phyloP scores from a whole-genome alignment of 1,284 basidiomycete genomes.

The Ceraceosorus guamensis region DNA sequence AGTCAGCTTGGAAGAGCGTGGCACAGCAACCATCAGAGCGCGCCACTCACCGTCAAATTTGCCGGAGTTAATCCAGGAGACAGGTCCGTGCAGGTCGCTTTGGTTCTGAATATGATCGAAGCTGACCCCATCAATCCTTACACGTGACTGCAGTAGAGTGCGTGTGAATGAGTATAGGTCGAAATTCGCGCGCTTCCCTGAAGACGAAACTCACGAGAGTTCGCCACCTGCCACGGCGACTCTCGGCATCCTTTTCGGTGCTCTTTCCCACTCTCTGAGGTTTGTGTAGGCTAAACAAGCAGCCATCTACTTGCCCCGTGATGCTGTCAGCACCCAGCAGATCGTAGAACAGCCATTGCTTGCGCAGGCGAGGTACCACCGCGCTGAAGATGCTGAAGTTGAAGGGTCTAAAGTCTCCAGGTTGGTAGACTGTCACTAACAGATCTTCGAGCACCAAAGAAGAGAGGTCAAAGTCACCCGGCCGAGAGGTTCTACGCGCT shows the following conservation, averaged over 20 bases:
- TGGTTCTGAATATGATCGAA: conserved; percentile 91
- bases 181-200: not conserved
- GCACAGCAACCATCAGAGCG: not conserved
- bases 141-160: conserved; percentile 59
- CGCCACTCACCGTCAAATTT: conserved; percentile 63
- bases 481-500: conserved; percentile 66
- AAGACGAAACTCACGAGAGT: conserved; percentile 64
- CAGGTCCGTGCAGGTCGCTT: conserved; percentile 65
- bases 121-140: conserved; percentile 92
- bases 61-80: conserved; percentile 93
- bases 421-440: conserved; percentile 89
- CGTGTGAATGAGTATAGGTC: not conserved
- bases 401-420: conserved; percentile 74
- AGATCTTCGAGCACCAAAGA: conserved; percentile 84
- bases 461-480: conserved; percentile 88
- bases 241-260: conserved; percentile 58
- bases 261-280: conserved; percentile 92
- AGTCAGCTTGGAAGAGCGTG: not conserved
- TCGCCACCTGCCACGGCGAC: conserved; percentile 67
- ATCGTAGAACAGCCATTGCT: conserved; percentile 93
- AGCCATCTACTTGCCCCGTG: conserved; percentile 96
- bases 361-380: conserved; percentile 74
- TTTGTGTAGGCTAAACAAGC: conserved; percentile 89
- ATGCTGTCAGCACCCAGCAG: conserved; percentile 73
- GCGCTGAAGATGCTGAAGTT: conserved; percentile 93